Evolutionary conservation across 2,329 filamentous ascomycete species (phyloP), one percentile per base, ranked within the genome.

Genomic region (Setomelanomma holmii): DNA sequence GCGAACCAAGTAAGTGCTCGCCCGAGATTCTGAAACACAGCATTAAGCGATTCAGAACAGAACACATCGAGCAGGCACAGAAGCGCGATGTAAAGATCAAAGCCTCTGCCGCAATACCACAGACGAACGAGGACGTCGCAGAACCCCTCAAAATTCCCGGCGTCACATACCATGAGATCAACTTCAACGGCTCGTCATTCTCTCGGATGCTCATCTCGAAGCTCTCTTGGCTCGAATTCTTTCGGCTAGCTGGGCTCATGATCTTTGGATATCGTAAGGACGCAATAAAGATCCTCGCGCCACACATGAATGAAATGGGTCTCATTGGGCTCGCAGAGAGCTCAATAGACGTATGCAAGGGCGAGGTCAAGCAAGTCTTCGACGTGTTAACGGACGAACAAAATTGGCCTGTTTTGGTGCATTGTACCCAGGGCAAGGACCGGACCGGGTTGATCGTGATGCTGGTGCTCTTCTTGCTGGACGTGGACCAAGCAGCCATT

Each of bases 391-490:
- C 80, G 8, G 70, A 80, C 1, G 69, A 78, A 2, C 61, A 72
- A 0, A 80, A 79, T 14, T 85, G 86, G 57, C 91, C 91, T 0
- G 74, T 87, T 1, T 69, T 96, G 6, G 77, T 95, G 2, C 91
- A 96, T 73, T 96, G 92, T 73, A 95, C 91, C 0, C 91, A 96
- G 66, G 92, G 92, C 51, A 96, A 96, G 71, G 92, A 96, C 68
- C 84, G 92, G 2, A 92, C 86, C 1, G 92, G 92, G 0, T 77
- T 96, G 11, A 79, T 90, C 10, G 79, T 91, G 4, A 78, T 89
- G 35, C 77, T 96, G 4, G 74, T 89, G 0, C 76, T 96, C 17
- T 79, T 93, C 64, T 76, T 89, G 10, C 78, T 89, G 3, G 76
- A 68, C 22, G 69, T 89, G 1, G 83, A 86, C 0, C 51, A 79